These are phyloP conservation scores for Candida gigantensis DNA, from an alignment of 1,139 yeast genomes.

Conservation along the genomic window DNA sequence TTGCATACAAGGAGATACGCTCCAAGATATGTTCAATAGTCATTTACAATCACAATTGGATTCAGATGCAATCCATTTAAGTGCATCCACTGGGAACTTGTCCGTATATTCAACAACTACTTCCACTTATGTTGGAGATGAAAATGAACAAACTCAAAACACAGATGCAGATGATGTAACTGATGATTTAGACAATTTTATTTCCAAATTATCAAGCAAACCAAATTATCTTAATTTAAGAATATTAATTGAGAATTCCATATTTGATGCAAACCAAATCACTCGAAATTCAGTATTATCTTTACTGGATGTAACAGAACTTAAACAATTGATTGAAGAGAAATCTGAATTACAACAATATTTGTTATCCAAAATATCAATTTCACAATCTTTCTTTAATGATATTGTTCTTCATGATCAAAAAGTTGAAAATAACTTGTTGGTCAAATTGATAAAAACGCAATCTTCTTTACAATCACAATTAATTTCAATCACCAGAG, in stretches of 20 bases:
- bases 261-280: conserved; percentile 42
- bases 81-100: conserved; percentile 4
- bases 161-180: conserved; percentile 16
- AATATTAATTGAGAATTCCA: conserved; percentile 46
- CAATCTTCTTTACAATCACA: conserved; percentile 36
- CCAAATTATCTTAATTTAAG: conserved; percentile 42
- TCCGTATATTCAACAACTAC: conserved; percentile 4
- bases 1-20: conserved; percentile 16
- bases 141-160: conserved; percentile 12
- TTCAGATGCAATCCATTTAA: conserved; percentile 27
- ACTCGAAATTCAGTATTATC: conserved; percentile 39
- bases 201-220: conserved; percentile 18
- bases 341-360: conserved; percentile 35
- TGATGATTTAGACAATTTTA: conserved; percentile 16
- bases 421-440: conserved; percentile 27
- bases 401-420: conserved; percentile 21
- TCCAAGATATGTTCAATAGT: conserved; percentile 37
- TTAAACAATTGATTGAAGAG: conserved; percentile 33
- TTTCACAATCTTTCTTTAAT: conserved; percentile 39
- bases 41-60: conserved; percentile 40
- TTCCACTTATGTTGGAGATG: conserved; percentile 3
- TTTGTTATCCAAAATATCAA: conserved; percentile 31
- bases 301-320: conserved; percentile 27
- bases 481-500: conserved; percentile 27
- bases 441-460: conserved; percentile 37